phyloP scores from a whole-genome alignment of 257 asterid species.

The Jasminum sambac region DNA sequence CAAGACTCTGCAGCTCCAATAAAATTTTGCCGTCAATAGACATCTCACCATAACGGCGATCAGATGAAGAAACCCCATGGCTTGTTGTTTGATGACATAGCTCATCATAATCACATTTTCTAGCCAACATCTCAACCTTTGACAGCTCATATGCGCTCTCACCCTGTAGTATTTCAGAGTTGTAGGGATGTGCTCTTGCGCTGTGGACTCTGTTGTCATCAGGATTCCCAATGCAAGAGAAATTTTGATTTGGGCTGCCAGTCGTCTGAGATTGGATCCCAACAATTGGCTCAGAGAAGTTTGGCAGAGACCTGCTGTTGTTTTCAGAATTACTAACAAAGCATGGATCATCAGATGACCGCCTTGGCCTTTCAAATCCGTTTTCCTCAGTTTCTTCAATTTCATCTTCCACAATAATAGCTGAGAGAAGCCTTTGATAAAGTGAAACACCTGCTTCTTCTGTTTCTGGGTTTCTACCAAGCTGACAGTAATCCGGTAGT shows the following conservation, averaged over 20 bases:
- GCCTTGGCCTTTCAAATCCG: constrained; percentile 52
- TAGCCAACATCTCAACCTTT: constrained; percentile 62
- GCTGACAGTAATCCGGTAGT: constrained; percentile 43
- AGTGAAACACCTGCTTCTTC: constrained; percentile 56
- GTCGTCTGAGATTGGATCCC: constrained; percentile 52
- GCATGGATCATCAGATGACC: constrained; percentile 48
- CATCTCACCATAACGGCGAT: constrained; percentile 71
- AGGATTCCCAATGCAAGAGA: constrained; percentile 53
- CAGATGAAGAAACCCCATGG: constrained; percentile 44
- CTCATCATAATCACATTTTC: constrained; percentile 47
- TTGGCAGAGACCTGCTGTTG: constrained; percentile 44
- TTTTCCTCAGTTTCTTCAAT: constrained; percentile 69
- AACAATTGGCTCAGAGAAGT: constrained; percentile 49
- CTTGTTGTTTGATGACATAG: constrained; percentile 37
- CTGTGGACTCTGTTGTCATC: constrained; percentile 34
- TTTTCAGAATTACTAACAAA: constrained; percentile 37
- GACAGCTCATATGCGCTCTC: constrained; percentile 57
- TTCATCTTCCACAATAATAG: constrained; percentile 81
- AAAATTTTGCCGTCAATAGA: constrained; percentile 65
- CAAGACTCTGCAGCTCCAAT: constrained; percentile 80
- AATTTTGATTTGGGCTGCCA: constrained; percentile 42
- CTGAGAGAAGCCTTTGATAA: constrained; percentile 91
- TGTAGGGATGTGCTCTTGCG: constrained; percentile 33
- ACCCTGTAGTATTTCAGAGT: constrained; percentile 49
- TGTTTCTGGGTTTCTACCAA: constrained; percentile 39